Base-by-base conservation (phyloP, 371 early-diverging fungal species). In the Umbelopsis sp. region DNA sequence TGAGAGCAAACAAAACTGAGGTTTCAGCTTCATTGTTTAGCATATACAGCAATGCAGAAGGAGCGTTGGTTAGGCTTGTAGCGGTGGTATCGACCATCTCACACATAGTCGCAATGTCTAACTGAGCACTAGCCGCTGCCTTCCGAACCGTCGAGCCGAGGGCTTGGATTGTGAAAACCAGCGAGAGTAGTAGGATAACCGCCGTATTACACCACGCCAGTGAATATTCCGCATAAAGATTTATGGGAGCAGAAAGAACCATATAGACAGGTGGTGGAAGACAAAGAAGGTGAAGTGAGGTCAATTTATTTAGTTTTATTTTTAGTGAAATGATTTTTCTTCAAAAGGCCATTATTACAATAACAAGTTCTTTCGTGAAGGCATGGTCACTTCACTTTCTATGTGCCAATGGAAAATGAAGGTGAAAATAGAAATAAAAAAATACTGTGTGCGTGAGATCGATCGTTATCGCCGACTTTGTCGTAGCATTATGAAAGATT, bases 171-270 rank as follows among this genome's bases (percentile, higher is more conserved):
- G 57, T 16, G 29, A 57, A 57, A 57, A 57, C 29, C 57, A 57
- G 57, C 57, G 57, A 57, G 18, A 57, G 35, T 9, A 57, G 57
- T 16, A 57, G 35, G 29, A 57, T 57, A 57, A 57, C 57, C 57
- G 57, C 35, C 29, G 35, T 57, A 57, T 57, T 57, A 57, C 35
- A 57, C 57, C 57, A 57, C 3, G 57, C 57, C 5, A 57, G 29
- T 18, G 57, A 57, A 57, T 57, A 57, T 57, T 57, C 57, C 57
- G 57, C 57, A 35, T 57, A n/a, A 16, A 57, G 29, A 14, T 29
- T 18, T 25, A 57, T n/a, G 32, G 57, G 57, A 12, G 57, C 57
- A 18, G 57, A 57, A 57, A 57, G 35, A 32, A 12, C 3, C 57
- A 57, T 57, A 18, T 16, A 48, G 6, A 7, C 16, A 48, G 6